These are phyloP conservation scores for Pseudofabraea citricarpa DNA, from an alignment of 2,329 filamentous ascomycete species.

Conservation along the genomic window DNA sequence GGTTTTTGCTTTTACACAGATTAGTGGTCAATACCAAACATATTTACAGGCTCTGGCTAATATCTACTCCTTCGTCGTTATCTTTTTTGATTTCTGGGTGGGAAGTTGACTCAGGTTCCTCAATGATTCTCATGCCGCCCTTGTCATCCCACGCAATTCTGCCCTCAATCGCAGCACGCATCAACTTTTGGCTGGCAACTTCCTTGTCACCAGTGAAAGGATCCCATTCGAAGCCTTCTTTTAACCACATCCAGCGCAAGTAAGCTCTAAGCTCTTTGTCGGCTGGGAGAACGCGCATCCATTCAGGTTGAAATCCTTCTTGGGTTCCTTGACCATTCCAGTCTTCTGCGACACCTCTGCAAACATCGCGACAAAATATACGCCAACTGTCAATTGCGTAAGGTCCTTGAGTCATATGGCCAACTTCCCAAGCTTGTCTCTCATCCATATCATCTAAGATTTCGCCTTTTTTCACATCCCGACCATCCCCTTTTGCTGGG, in stretches of 20 bases:
- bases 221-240: constrained; percentile 81
- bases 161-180: constrained; percentile 51
- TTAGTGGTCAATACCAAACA: too few species aligned
- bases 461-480: constrained; percentile 41
- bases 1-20: too few species aligned
- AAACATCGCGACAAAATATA: constrained; percentile 81
- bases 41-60: too few species aligned
- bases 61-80: too few species aligned
- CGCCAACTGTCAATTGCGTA: constrained; percentile 90
- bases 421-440: constrained; percentile 67
- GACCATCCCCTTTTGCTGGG: constrained; percentile 42
- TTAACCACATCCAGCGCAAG: constrained; percentile 87
- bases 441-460: constrained; percentile 38
- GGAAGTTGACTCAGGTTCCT: constrained; percentile 22
- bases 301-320: constrained; percentile 71
- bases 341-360: constrained; percentile 60
- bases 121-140: constrained; percentile 32
- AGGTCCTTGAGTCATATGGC: constrained; percentile 73
- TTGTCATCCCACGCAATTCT: constrained; percentile 38
- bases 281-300: constrained; percentile 76
- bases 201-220: constrained; percentile 60
- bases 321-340: constrained; percentile 56
- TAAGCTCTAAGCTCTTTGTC: constrained; percentile 91
- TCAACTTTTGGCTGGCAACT: constrained; percentile 47
- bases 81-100: not conserved